phyloP scores from a whole-genome alignment of 495 filamentous ascomycete genomes.

The Bacidia gigantensis region DNA sequence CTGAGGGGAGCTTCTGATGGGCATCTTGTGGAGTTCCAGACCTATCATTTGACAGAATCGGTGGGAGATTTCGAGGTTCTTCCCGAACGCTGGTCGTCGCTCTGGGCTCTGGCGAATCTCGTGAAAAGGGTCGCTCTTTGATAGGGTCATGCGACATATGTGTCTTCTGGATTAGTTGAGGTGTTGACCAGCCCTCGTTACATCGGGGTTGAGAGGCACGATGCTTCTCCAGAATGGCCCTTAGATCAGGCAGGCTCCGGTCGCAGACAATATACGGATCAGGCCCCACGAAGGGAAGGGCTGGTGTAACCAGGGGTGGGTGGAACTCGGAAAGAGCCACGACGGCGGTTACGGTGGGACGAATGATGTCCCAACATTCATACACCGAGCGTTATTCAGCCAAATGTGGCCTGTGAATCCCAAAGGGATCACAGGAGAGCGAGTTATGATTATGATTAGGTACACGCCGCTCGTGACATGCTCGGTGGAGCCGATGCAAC shows the following conservation, averaged over 20 bases:
- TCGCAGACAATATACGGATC: constrained; percentile 5
- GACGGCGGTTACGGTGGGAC: constrained; percentile 18
- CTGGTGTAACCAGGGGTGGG: constrained; percentile 8
- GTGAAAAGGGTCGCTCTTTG: constrained; percentile 22
- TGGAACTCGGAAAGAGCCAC: constrained; percentile 17
- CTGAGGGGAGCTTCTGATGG: constrained; percentile 23
- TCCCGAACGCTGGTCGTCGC: constrained; percentile 7
- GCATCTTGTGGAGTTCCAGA: constrained; percentile 7
- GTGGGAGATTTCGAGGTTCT: constrained; percentile 13
- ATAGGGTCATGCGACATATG: constrained; percentile 37
- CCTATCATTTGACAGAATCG: constrained; percentile 9
- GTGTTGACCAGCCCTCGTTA: constrained; percentile 23
- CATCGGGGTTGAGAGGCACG: constrained; percentile 34
- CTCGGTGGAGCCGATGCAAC: constrained; percentile 3
- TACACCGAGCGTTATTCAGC: constrained; percentile 8
- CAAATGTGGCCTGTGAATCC: constrained; percentile 4
- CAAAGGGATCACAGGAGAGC: constrained; percentile 27
- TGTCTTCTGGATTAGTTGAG: constrained; percentile 23
- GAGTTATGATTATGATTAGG: constrained; percentile 28
- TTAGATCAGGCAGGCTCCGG: constrained; percentile 7
- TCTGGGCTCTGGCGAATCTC: constrained; percentile 13
- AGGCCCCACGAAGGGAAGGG: constrained; percentile 12
- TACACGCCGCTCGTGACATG: constrained; percentile 4
- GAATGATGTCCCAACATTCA: constrained; percentile 16
- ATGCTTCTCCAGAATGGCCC: constrained; percentile 18